Percentiles rank a stretch among this genome's conserved stretches.
phyloP scores from a whole-genome alignment of 805 yeast genomes.

The Candida nitratophila region DNA sequence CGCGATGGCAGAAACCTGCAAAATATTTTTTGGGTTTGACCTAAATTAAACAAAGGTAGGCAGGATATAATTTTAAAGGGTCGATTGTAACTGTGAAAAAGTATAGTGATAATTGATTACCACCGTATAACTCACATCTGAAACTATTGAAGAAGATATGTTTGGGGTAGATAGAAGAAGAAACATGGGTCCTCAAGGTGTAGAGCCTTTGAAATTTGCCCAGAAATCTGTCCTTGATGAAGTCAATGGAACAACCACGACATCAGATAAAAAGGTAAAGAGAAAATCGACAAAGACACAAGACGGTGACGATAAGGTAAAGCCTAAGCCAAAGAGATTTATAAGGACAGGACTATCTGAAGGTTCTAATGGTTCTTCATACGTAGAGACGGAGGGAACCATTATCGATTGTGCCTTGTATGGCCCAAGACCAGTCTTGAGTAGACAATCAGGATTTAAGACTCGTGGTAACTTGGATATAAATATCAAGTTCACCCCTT shows the following conservation, averaged over 20 bases:
- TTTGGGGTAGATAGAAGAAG: constrained; percentile 68
- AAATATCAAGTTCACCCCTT: constrained; percentile 39
- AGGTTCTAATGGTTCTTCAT: constrained; percentile 79
- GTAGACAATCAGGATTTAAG: constrained; percentile 21
- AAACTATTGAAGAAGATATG: constrained; percentile 26
- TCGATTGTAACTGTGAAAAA: no score
- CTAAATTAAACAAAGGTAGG: no score
- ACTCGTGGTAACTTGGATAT: constrained; percentile 21
- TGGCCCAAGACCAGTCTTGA: constrained; percentile 76
- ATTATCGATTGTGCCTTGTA: constrained; percentile 65
- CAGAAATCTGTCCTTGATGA: constrained; percentile 9
- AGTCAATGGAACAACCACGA: constrained; percentile 6
- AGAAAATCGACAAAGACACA: constrained; percentile 16
- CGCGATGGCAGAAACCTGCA: no score
- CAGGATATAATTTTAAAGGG: no score
- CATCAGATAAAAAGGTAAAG: constrained; percentile 4
- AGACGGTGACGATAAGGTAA: constrained; percentile 1
- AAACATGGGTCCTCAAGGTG: constrained; percentile 73
- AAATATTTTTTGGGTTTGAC: no score
- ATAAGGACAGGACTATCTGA: constrained; percentile 57
- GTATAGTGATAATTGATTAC: no score
- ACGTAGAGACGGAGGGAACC: constrained; percentile 58
- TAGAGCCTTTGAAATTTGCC: constrained; percentile 41
- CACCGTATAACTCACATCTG: no score
- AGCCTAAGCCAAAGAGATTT: constrained; percentile 35